Evolutionary conservation across 1,139 yeast genomes (phyloP).

Genomic region (Nakaseomyces sp.): DNA sequence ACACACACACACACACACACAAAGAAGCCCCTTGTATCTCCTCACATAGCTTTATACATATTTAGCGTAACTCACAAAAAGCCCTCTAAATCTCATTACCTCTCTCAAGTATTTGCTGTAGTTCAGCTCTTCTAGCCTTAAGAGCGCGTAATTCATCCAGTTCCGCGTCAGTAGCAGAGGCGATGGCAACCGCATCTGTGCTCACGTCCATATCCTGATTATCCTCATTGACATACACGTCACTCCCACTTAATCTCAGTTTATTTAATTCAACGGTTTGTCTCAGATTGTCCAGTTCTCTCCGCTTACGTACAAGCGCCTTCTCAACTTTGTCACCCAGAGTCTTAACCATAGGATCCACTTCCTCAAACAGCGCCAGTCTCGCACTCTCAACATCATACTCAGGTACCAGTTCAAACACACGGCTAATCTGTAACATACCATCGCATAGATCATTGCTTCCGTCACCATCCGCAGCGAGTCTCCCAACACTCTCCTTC

Average conservation of each 20-base stretch:
- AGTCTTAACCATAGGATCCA: slow-evolving; percentile 34
- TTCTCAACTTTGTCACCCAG: slow-evolving; percentile 33
- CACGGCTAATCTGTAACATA: slow-evolving; percentile 26
- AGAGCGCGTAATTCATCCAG: slow-evolving; percentile 32
- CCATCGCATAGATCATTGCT: slow-evolving; percentile 21
- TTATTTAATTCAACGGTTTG: slow-evolving; percentile 33
- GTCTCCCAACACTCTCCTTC: no score
- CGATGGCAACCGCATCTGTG: slow-evolving; percentile 26
- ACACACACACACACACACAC: no score
- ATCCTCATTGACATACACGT: slow-evolving; percentile 6
- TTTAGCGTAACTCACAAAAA: no score
- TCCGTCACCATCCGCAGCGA: no score
- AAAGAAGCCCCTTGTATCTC: no score
- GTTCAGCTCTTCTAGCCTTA: slow-evolving; percentile 32
- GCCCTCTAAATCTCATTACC: background rate
- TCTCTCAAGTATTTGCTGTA: slow-evolving; percentile 15
- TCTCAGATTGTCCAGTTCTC: slow-evolving; percentile 29
- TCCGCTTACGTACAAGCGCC: slow-evolving; percentile 32
- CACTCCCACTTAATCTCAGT: slow-evolving; percentile 26
- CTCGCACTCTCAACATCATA: slow-evolving; percentile 34
- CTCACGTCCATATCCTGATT: slow-evolving; percentile 12
- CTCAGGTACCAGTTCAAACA: slow-evolving; percentile 35
- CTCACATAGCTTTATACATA: no score
- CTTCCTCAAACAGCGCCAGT: slow-evolving; percentile 30
- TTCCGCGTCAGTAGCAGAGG: slow-evolving; percentile 32